Conservation (phyloP, 73 alveolate genomes). For the Durusdinium trenchii region DNA sequence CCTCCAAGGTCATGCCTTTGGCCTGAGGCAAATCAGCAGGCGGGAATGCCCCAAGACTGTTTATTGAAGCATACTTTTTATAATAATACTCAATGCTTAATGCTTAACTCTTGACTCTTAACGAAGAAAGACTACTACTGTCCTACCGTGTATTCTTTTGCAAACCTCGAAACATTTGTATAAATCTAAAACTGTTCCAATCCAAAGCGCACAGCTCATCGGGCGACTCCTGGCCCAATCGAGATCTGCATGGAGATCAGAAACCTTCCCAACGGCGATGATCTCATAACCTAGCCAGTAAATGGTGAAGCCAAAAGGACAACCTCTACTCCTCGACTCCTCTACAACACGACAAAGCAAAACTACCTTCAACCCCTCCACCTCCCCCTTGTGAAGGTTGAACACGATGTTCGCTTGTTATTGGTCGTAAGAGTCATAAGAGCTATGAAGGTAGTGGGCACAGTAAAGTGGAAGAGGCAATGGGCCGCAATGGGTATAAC, state of each 20-base stretch:
- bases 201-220: background rate
- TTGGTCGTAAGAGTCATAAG: too few relatives aligned
- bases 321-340: too few relatives aligned
- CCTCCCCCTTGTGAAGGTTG: too few relatives aligned
- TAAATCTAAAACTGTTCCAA: background rate
- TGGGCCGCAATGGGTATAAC: too few relatives aligned
- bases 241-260: background rate
- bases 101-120: background rate
- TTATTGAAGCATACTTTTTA: background rate
- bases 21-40: background rate
- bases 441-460: too few relatives aligned
- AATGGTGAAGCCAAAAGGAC: too few relatives aligned
- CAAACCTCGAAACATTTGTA: background rate
- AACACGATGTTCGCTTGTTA: too few relatives aligned
- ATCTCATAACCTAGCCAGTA: background rate
- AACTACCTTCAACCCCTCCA: too few relatives aligned
- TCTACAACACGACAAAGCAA: too few relatives aligned
- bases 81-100: background rate
- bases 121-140: background rate
- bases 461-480: too few relatives aligned
- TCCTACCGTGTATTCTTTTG: background rate
- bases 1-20: background rate
- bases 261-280: background rate
- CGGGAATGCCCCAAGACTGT: background rate
- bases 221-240: conserved; percentile 6